Evolutionary conservation across 345 rosid species (phyloP), one percentile per base, ranked within the genome.

Genomic region (Nephelium lappaceum): DNA sequence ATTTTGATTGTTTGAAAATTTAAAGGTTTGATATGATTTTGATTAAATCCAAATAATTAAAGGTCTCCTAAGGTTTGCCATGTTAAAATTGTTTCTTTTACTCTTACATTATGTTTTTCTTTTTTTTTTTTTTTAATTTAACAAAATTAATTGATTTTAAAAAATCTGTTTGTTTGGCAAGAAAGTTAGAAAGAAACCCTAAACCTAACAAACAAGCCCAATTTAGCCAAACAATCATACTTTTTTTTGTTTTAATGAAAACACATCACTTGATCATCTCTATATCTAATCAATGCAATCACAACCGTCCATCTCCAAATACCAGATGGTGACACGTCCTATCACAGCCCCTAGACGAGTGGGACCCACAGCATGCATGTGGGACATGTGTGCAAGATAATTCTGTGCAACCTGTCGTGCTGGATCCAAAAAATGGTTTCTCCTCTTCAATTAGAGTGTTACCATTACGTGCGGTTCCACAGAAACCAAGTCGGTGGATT

Each of bases 341-440:
- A n/a, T 19, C 6, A 21, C 47, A 21, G n/a, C 75, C n/a, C 25
- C 57, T 6, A 27, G 57, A 31, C 3, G 36, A 31, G 36, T 31
- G 63, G 75, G 49, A 38, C n/a, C 64, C 65, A 0, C 4, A 21
- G 0, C 25, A 19, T 11, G 65, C 47, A 36, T 5, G 65, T 31
- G 47, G 75, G 75, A 57, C 76, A 21, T 16, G 76, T 14, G 68
- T 61, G 66, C 31, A 23, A 39, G 43, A 57, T 58, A 38, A 58
- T 57, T 38, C 31, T n/a, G 21, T 31, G 61, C 47, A 10, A 38
- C 76, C 10, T 42, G 41, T 15, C 57, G 36, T 41, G 8, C 39
- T 41, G 43, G 23, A 61, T 61, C 39, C 19, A n/a, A n/a, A 31
- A 31, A 31, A 31, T 31, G 36, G 36, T 4, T 31, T 31, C 36